Evolutionary conservation across 2,329 filamentous ascomycete genomes (phyloP).

Genomic region (Beauveria medogensis): DNA sequence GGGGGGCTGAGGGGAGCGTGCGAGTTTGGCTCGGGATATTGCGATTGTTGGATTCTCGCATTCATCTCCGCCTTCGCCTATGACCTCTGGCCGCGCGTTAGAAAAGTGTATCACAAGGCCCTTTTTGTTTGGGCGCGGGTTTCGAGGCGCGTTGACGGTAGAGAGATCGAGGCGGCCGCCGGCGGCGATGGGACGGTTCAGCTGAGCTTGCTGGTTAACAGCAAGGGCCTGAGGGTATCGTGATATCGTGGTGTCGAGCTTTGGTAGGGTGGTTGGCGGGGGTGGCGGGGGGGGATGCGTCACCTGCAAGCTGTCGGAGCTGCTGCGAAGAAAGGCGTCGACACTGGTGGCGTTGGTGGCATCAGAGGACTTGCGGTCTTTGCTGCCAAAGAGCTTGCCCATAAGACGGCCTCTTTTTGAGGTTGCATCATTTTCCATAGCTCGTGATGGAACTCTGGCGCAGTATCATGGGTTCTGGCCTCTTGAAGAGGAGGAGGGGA

Average conservation of each 20-base stretch:
- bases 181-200: conserved; percentile 33
- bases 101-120: conserved; percentile 68
- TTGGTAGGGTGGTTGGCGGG: conserved; percentile 32
- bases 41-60: conserved; percentile 52
- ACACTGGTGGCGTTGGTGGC: conserved; percentile 38
- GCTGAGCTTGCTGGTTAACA: conserved; percentile 34
- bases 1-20: conserved; percentile 21
- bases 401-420: conserved; percentile 48
- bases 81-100: conserved; percentile 66
- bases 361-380: conserved; percentile 31
- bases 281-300: conserved; percentile 40
- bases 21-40: conserved; percentile 10
- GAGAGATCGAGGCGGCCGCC: conserved; percentile 29
- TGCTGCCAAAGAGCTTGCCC: conserved; percentile 52
- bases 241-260: conserved; percentile 48
- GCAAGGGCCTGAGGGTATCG: conserved; percentile 48
- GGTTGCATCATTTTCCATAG: conserved; percentile 39
- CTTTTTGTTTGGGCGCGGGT: conserved; percentile 47
- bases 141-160: conserved; percentile 37
- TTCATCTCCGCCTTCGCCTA: conserved; percentile 88
- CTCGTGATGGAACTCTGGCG: conserved; percentile 14
- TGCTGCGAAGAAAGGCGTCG: conserved; percentile 50
- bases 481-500: conserved; percentile 9
- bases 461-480: conserved; percentile 23
- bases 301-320: conserved; percentile 46